Percentiles rank a stretch among this genome's conserved stretches.
These are phyloP conservation scores for Coniosporium tulheliwenetii DNA, from an alignment of 2,329 filamentous ascomycete genomes.

Conservation along the genomic window DNA sequence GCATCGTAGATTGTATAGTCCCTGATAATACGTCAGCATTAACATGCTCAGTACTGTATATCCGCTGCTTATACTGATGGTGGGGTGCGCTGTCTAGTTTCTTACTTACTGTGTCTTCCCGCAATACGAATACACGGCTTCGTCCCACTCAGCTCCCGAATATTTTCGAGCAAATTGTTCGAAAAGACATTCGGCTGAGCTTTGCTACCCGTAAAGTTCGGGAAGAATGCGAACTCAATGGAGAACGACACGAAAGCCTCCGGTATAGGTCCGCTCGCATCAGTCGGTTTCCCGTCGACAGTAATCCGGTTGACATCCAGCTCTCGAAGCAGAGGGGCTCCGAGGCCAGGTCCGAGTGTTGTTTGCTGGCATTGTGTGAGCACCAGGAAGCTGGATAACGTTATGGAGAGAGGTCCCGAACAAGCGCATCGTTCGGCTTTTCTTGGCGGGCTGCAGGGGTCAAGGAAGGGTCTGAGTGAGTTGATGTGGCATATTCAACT, in stretches of 20 bases:
- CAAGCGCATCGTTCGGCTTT: too few species aligned
- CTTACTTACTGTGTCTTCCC: conserved; percentile 44
- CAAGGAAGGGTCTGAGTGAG: too few species aligned
- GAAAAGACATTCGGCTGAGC: conserved; percentile 44
- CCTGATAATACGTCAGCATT: conserved; percentile 8
- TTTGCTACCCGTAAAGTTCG: conserved; percentile 36
- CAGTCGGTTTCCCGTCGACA: background rate
- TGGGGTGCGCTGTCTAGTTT: too few species aligned
- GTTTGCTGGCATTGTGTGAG: too few species aligned
- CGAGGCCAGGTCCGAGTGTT: too few species aligned
- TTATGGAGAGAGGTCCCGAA: too few species aligned
- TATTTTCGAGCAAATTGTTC: conserved; percentile 41
- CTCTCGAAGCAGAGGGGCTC: too few species aligned
- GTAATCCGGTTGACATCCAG: background rate
- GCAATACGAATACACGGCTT: conserved; percentile 46
- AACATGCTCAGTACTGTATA: too few species aligned
- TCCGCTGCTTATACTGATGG: too few species aligned
- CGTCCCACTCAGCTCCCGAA: conserved; percentile 36
- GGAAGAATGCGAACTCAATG: conserved; percentile 37
- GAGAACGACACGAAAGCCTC: conserved; percentile 36
- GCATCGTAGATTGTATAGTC: conserved; percentile 47
- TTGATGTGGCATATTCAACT: too few species aligned
- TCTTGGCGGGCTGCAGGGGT: too few species aligned
- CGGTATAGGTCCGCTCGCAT: conserved; percentile 4
- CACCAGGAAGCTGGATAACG: too few species aligned